phyloP scores from a whole-genome alignment of 192 early-diverging fungal genomes.

The Entomortierella parvispora region DNA sequence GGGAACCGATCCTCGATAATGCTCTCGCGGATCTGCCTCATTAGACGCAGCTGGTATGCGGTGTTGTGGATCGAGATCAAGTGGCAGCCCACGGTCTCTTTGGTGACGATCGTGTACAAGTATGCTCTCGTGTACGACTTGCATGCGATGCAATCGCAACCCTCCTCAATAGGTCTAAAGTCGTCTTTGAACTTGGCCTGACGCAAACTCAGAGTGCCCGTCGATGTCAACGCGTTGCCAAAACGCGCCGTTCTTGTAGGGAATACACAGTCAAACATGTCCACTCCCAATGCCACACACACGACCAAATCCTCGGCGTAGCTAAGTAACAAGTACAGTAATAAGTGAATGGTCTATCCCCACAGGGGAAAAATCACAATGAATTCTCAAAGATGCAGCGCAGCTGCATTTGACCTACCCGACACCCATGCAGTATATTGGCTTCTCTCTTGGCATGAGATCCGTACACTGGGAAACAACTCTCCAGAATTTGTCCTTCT shows the following conservation, averaged over 20 bases:
- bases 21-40: conserved; percentile 78
- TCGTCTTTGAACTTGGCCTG: conserved; percentile 71
- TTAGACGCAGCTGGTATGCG: conserved; percentile 85
- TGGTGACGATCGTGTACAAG: conserved; percentile 71
- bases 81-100: conserved; percentile 85
- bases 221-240: conserved; percentile 83
- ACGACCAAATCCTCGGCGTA: conserved; percentile 88
- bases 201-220: conserved; percentile 74
- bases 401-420: no score
- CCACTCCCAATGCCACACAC: conserved; percentile 86
- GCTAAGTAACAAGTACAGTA: conserved; percentile 38
- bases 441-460: conserved; percentile 80
- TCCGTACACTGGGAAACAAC: conserved; percentile 84
- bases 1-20: conserved; percentile 79
- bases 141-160: conserved; percentile 82
- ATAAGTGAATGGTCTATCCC: no score
- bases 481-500: conserved; percentile 87
- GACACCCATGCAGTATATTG: conserved; percentile 93
- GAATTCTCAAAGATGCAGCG: no score
- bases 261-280: conserved; percentile 94
- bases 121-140: conserved; percentile 79
- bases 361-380: no score
- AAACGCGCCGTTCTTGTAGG: conserved; percentile 91
- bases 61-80: conserved; percentile 87
- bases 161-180: conserved; percentile 76